Percentiles rank a stretch among this genome's conserved stretches.
Conservation (phyloP, 2,329 filamentous ascomycete species). For the Sphaerulina populicola region DNA sequence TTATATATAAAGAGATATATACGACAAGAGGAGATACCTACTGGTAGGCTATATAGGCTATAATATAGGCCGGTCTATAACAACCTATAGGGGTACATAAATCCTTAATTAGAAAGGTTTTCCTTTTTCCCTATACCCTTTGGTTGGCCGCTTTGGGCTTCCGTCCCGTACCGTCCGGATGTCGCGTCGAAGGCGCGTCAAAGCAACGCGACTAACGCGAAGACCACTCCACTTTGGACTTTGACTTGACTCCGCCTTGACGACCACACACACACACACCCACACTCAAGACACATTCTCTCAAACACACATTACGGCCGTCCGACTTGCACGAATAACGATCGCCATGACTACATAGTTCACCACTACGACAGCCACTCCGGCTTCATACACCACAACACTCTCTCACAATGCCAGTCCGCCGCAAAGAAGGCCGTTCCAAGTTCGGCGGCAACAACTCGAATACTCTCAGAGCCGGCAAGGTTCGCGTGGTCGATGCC, state of each 20-base stretch:
- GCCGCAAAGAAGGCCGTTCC: conserved; percentile 34
- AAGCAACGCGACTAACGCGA: not conserved
- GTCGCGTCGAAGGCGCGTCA: not conserved
- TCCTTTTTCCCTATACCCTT: no score
- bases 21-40: no score
- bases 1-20: no score
- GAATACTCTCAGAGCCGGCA: conserved; percentile 24
- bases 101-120: no score
- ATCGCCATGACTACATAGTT: conserved; percentile 3
- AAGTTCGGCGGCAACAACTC: conserved; percentile 35
- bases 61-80: no score
- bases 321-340: conserved; percentile 1
- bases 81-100: no score
- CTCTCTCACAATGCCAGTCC: conserved; percentile 37
- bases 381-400: not conserved
- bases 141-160: no score
- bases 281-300: not conserved
- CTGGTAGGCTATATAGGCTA: no score
- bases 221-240: not conserved
- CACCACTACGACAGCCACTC: not conserved
- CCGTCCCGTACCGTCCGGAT: no score
- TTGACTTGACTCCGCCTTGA: no score
- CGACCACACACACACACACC: no score
- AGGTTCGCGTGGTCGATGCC: conserved; percentile 61
- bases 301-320: not conserved